Base-by-base conservation (phyloP, 2,329 filamentous ascomycete species). In the Pseudocercospora vitis region DNA sequence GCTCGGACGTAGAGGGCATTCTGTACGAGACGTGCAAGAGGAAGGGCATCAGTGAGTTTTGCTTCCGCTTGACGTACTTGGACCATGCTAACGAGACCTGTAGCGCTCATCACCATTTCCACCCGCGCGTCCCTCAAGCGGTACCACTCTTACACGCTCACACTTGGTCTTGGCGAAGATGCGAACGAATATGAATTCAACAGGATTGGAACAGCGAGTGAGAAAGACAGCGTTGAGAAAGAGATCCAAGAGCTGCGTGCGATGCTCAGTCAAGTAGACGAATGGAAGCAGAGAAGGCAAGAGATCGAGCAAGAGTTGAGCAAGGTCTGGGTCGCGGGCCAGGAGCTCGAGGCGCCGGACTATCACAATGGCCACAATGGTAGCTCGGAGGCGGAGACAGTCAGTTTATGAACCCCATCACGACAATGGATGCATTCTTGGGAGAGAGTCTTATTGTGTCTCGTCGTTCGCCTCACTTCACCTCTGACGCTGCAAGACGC, bases 21-120 rank as follows among this genome's bases (percentile, higher is more conserved):
- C 72, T 99, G 32, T 99, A 99, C 67, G 91, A 99, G 74, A 87
- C 83, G 16, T 91, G 89, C 65, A 99, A 99, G 73, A 88, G 91
- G 57, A 88, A 86, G 67, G 92, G 92, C 0, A 97, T 97, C 63
- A 99, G 87, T 89, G 77, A 81, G 86, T n/a, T n/a, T n/a, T n/a
- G n/a, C n/a, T n/a, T n/a, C n/a, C n/a, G n/a, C n/a, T 33, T 26
- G 39, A 19, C 7, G 14, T 12, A 24, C 3, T 2, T 29, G 8
- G n/a, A 18, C 5, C 11, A 24, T 16, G 26, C 55, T 56, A 48
- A 58, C 12, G n/a, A 40, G 4, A 12, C 14, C 24, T 14, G 8
- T 57, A 89, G 86, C 94, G 1, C 77, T 99, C 3, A 94, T 99
- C 64, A 99, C 94, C 0, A 92, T 99, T 56, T 96, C 91, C 1